Evolutionary conservation across 139 green algal species (phyloP), one percentile per base, ranked within the genome.

Genomic region (Tetradesmus obliquus): DNA sequence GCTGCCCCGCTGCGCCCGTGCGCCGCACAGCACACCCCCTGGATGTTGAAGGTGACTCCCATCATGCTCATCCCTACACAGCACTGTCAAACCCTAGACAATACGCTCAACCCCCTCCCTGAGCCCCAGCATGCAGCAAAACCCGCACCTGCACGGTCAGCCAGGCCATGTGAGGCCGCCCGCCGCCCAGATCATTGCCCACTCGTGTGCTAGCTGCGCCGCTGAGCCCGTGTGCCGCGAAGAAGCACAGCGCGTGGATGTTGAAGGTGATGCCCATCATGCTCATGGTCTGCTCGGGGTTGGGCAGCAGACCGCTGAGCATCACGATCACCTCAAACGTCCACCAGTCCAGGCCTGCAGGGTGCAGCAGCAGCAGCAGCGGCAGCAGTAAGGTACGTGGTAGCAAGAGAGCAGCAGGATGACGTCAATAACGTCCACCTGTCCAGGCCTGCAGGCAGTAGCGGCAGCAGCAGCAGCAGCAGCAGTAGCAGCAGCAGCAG

Each of bases 181-280:
- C 90, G 0, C 88, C 94, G 5, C 94, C 95, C 80, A 97, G 88
- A 84, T 96, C 95, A 69, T 97, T 96, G 74, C 93, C 93, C 4
- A 97, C 95, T 13, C 95, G 88, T 55, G 95, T 96, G 83, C 82
- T 93, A 2, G 94, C 93, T 4, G 95, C 95, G 9, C 94, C 94
- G 32, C 66, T 89, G 15, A 97, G 88, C 2, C 95, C 93, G 71
- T 95, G 92, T 7, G 95, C 93, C 12, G 96, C 91, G 82, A 97
- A 96, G 92, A 97, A 97, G 86, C 94, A 94, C 10, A 97, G 86
- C 3, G 94, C 93, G 17, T 95, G 93, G 1, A 97, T 79, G 82
- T 97, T 96, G 93, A 97, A 94, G 45, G 93, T 95, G 66, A 97
- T 95, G 24, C 96, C 96, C 95, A 98, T 97, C 91, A 96, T 95